Base-by-base conservation (phyloP, 805 yeast species). In the Vanderwaltozyma tropicalis region DNA sequence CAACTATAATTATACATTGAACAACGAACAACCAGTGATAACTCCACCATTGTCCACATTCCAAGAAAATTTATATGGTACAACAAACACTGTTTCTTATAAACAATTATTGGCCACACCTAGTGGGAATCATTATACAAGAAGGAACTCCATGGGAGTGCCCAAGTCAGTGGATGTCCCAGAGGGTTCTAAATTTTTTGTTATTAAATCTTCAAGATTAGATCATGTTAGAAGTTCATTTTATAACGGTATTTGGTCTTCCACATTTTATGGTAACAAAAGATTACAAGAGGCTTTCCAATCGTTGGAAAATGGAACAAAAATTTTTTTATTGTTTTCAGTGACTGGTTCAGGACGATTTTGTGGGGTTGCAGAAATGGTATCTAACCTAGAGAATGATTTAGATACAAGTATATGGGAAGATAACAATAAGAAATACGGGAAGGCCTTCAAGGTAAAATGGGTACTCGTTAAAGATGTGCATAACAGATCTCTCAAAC, bases 291-390 rank as follows among this genome's bases (percentile, higher is more conserved):
- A 57, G 38, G 74, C 78, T 0, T 75, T 43, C 47, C 12, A 12
- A 3, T 27, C 49, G 34, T 30, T 41, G 16, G 22, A 36, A 21
- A 34, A 45, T 3, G 30, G 28, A 7, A 55, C 49, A 2, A 64
- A 66, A 35, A 52, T 77, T 0, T 71, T 62, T 44, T 53, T 77
- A 19, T 68, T 76, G 45, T 76, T 74, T 47, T 74, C 76, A 46
- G 80, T 75, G 1, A 76, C 76, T 48, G 66, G 67, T 2, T 69
- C 76, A 12, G 78, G 79, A 0, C 67, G 64, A 41, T 75, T 75
- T 46, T 72, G 77, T 52, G 81, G 79, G 0, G 62, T 74, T 14
- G 75, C 76, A 7, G 73, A 72, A 46, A 73, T 77, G 79, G 55
- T 48, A 1, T 57, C 65, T 1, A 46, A 41, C 45, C 47, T 46